Percentiles rank a stretch among this genome's conserved stretches.
These are phyloP conservation scores for Candida oleophila DNA, from an alignment of 805 yeast species.

Conservation along the genomic window DNA sequence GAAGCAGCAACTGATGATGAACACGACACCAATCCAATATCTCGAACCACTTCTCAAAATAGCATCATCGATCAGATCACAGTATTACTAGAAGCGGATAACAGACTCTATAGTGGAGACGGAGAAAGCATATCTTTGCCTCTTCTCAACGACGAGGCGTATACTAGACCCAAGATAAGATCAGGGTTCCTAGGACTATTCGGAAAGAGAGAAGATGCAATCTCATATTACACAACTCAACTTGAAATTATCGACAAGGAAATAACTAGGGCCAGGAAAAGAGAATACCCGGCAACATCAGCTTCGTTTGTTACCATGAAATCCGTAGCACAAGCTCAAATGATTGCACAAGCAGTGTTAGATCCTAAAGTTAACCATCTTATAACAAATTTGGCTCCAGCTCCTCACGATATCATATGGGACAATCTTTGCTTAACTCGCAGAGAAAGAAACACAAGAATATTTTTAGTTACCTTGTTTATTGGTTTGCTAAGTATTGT, in stretches of 20 bases:
- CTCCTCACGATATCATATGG: slow-evolving; percentile 96
- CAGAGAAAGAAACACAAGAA: slow-evolving; percentile 63
- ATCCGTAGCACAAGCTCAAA: slow-evolving; percentile 91
- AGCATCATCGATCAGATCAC: slow-evolving; percentile 5
- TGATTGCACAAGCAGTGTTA: slow-evolving; percentile 92
- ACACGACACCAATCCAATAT: background rate
- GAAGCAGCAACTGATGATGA: too few species aligned
- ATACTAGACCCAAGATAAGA: slow-evolving; percentile 59
- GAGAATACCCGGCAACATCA: slow-evolving; percentile 79
- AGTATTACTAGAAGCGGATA: background rate
- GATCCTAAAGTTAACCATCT: slow-evolving; percentile 86
- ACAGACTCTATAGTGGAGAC: background rate
- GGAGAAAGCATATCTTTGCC: slow-evolving; percentile 16
- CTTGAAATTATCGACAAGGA: slow-evolving; percentile 69
- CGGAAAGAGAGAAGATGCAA: slow-evolving; percentile 78
- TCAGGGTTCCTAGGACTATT: slow-evolving; percentile 60
- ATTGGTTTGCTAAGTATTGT: slow-evolving; percentile 70
- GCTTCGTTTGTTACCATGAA: slow-evolving; percentile 95
- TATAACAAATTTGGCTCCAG: slow-evolving; percentile 85
- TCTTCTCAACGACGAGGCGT: slow-evolving; percentile 22
- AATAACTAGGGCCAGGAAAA: slow-evolving; percentile 60
- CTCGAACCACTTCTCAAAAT: background rate
- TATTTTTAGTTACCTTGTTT: slow-evolving; percentile 60
- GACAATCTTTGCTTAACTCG: slow-evolving; percentile 81
- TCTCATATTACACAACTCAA: slow-evolving; percentile 69